Evolutionary conservation across 441 rosid species (phyloP).

Genomic region (Gossypium trilobum): DNA sequence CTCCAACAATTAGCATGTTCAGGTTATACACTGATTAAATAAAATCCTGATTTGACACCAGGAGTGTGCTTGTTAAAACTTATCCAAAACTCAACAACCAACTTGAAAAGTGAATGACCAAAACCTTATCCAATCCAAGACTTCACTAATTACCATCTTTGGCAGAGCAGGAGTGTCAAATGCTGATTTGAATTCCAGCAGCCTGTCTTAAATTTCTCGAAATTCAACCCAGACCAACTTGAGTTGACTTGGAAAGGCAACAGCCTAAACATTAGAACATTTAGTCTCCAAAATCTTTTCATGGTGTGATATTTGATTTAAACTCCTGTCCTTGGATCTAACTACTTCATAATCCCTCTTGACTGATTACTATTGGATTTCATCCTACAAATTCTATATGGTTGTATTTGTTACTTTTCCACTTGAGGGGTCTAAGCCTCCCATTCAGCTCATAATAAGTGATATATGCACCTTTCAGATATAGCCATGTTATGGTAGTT

Average conservation of each 20-base stretch:
- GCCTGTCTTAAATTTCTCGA: not conserved
- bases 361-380: not conserved
- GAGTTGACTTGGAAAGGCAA: not conserved
- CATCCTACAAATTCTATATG: not conserved
- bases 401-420: too few relatives aligned
- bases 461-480: not conserved
- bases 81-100: not conserved
- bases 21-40: not conserved
- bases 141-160: not conserved
- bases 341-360: not conserved
- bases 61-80: not conserved
- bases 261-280: not conserved
- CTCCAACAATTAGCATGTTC: not conserved
- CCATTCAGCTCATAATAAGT: not conserved
- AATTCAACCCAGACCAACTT: not conserved
- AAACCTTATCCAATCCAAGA: not conserved
- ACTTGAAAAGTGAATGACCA: not conserved
- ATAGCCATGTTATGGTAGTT: not conserved
- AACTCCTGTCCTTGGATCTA: not conserved
- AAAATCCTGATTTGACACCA: not conserved
- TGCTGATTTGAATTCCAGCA: not conserved
- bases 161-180: not conserved
- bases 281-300: not conserved
- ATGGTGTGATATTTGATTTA: not conserved
- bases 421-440: not conserved